Base-by-base conservation (phyloP, 176 grass and related monocot species). In the Tuctoria greenei region DNA sequence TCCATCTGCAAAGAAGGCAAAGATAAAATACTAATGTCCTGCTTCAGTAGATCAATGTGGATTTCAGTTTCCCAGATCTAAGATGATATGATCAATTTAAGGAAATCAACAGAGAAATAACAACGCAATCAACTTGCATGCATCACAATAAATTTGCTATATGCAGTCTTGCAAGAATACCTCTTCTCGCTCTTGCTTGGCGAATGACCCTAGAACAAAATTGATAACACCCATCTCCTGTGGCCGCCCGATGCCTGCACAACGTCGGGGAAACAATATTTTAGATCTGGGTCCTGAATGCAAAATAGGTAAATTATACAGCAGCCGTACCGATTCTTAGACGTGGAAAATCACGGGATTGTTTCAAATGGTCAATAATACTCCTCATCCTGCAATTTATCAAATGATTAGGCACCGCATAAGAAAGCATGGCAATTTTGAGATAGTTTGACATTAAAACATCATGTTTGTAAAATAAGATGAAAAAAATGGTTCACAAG, bases 351-450 rank as follows among this genome's bases (percentile, higher is more conserved):
- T 88, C 77, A 57, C 67, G 82, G 43, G 43, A 91, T 28, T 81
- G 87, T 50, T 91, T 94, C 51, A 94, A 77, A 82, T 91, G 85
- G 43, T 88, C 77, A 9, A 94, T 91, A 40, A 94, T 74, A 58
- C 92, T 94, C 60, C 85, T 82, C 88, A 94, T 91, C 66, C 92
- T 94, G 83, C 41, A 56, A 76, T 75, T 13, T 42, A 27, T 57
- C 64, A 26, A 43, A 54, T n/a, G 18, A 57, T 73, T 41, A 57
- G 35, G 36, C 3, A n/a, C n/a, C n/a, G n/a, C n/a, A 8, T n/a
- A 57, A 43, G 10, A 67, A 60, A 56, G 21, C 14, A 54, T 38
- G 20, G 7, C 16, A 65, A 47, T 35, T 65, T 39, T 25, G 20
- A 64, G 11, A 56, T 3, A 31, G 10, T 13, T 49, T 26, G 55